Percentiles rank a stretch among this genome's conserved stretches.
Conservation (phyloP, 2,329 filamentous ascomycete species). For the Fusarium decemcellulare region DNA sequence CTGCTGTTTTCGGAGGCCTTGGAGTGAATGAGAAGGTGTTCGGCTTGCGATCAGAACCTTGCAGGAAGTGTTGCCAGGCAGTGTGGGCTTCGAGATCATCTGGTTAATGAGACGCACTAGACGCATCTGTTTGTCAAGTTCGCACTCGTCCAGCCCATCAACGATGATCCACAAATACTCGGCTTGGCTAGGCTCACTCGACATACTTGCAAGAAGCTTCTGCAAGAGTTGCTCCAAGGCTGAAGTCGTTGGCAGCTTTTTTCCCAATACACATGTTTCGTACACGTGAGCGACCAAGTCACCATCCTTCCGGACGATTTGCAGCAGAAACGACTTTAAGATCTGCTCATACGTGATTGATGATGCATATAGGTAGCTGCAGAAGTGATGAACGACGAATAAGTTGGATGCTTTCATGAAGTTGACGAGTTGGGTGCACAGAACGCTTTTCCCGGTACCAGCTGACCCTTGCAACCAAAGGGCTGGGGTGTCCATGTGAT, state of each 20-base stretch:
- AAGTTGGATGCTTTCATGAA: slow-evolving; percentile 11
- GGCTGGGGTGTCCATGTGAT: slow-evolving; percentile 5
- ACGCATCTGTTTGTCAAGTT: slow-evolving; percentile 3
- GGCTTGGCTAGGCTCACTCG: neutral
- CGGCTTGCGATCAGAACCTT: slow-evolving; percentile 30
- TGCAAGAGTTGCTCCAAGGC: slow-evolving; percentile 16
- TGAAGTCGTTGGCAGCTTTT: neutral
- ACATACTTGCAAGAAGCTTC: slow-evolving; percentile 12
- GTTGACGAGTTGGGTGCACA: slow-evolving; percentile 27
- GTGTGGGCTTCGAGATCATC: neutral
- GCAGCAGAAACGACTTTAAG: slow-evolving; percentile 4
- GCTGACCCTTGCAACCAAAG: slow-evolving; percentile 28
- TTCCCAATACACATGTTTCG: slow-evolving; percentile 21
- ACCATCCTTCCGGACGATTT: slow-evolving; percentile 18
- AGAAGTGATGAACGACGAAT: slow-evolving; percentile 25
- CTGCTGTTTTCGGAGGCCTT: slow-evolving; percentile 6
- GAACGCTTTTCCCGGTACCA: slow-evolving; percentile 32
- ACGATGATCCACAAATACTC: slow-evolving; percentile 23
- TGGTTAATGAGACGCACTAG: slow-evolving; percentile 21
- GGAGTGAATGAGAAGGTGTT: neutral
- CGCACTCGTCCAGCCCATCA: slow-evolving; percentile 34
- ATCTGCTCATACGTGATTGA: slow-evolving; percentile 29
- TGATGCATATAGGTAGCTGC: slow-evolving; percentile 9
- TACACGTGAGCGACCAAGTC: slow-evolving; percentile 29
- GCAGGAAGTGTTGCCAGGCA: slow-evolving; percentile 5